A percentile compares a stretch with the other conserved stretches of the same genome.
phyloP scores from a whole-genome alignment of 2,329 filamentous ascomycete genomes.

The Sporothrix phasma region DNA sequence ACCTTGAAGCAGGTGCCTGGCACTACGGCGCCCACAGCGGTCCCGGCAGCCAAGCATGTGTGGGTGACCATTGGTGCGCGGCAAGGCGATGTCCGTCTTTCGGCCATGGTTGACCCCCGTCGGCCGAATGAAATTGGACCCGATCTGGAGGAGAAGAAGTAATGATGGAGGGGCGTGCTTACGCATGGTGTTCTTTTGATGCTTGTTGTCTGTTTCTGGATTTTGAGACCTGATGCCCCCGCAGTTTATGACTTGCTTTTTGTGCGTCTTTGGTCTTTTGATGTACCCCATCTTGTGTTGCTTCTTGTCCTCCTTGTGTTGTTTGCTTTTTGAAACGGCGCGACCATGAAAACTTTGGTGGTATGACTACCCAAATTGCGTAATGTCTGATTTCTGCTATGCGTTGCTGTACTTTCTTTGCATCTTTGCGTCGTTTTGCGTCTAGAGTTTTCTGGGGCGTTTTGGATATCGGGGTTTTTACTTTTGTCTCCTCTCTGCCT shows the following conservation, averaged over 20 bases:
- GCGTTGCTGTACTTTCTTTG: too few species aligned
- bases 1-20: slow-evolving; percentile 36
- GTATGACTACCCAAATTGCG: background rate
- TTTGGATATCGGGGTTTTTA: background rate
- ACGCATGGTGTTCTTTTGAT: background rate
- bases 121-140: slow-evolving; percentile 44
- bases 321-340: background rate
- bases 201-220: background rate
- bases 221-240: background rate
- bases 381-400: background rate
- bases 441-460: background rate
- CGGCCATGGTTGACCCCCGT: slow-evolving; percentile 45
- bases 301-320: background rate
- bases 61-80: slow-evolving; percentile 60
- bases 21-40: slow-evolving; percentile 23
- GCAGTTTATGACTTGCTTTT: background rate
- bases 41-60: slow-evolving; percentile 45
- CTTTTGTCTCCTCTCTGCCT: background rate
- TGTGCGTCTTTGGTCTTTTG: background rate
- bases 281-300: too few species aligned
- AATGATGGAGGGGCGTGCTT: too few species aligned
- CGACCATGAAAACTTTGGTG: background rate
- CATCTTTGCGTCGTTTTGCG: too few species aligned
- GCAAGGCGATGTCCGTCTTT: slow-evolving; percentile 46
- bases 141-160: slow-evolving; percentile 40